Evolutionary conservation across 2,329 filamentous ascomycete genomes (phyloP).

Genomic region (Mariannaea sp.): DNA sequence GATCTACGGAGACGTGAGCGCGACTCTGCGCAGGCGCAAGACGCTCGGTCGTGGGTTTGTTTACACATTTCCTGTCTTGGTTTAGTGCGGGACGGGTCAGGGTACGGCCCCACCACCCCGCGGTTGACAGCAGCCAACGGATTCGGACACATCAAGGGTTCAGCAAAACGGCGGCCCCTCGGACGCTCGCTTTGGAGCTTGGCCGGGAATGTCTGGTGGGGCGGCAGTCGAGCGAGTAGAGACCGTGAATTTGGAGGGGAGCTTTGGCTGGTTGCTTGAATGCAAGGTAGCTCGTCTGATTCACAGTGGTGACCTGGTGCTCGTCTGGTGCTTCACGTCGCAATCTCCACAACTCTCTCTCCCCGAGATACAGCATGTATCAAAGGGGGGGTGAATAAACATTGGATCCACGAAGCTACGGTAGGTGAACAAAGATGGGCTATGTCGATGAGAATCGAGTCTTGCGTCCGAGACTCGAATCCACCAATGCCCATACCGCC

Average conservation of each 20-base stretch:
- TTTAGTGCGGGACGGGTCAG: slow-evolving; percentile 39
- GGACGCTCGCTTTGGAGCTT: background rate
- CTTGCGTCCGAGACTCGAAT: background rate
- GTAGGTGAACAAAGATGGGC: background rate
- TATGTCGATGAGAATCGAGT: background rate
- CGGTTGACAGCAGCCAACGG: slow-evolving; percentile 37
- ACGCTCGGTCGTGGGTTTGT: slow-evolving; percentile 41
- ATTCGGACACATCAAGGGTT: slow-evolving; percentile 30
- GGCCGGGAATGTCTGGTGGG: background rate
- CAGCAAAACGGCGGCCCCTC: slow-evolving; percentile 26
- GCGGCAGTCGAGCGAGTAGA: slow-evolving; percentile 11
- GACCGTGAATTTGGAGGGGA: slow-evolving; percentile 32
- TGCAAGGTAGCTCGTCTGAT: slow-evolving; percentile 18
- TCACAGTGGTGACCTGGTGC: slow-evolving; percentile 24
- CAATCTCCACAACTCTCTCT: slow-evolving; percentile 11
- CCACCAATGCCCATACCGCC: background rate
- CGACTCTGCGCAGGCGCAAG: slow-evolving; percentile 19
- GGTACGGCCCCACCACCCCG: slow-evolving; percentile 31
- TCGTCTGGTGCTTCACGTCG: slow-evolving; percentile 1
- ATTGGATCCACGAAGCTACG: slow-evolving; percentile 8
- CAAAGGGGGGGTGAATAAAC: slow-evolving; percentile 12
- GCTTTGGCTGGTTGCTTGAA: slow-evolving; percentile 23
- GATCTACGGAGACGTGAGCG: slow-evolving; percentile 18
- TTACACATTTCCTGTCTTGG: slow-evolving; percentile 52
- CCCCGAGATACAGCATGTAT: background rate